Evolutionary conservation across 2,329 filamentous ascomycete genomes (phyloP).

Genomic region (Lojkania enalia): DNA sequence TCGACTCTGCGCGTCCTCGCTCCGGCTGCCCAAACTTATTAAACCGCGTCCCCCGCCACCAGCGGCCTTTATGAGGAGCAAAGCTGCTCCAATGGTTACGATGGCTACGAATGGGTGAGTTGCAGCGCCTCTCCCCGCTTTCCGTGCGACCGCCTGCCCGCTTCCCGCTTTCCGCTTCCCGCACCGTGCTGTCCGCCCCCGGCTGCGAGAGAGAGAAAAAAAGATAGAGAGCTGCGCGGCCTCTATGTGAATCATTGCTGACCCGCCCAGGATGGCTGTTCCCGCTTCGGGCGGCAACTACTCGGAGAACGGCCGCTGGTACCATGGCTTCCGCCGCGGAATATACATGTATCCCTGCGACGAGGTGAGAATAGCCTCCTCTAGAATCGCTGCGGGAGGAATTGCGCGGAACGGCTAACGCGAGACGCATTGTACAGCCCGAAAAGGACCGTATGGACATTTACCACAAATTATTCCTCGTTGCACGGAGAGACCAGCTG

Average conservation of each 20-base stretch:
- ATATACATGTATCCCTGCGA: slow-evolving; percentile 80
- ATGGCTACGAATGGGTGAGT: slow-evolving; percentile 50
- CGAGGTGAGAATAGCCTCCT: slow-evolving; percentile 53
- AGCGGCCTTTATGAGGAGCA: slow-evolving; percentile 26
- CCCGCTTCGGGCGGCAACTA: slow-evolving; percentile 52
- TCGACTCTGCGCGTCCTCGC: slow-evolving; percentile 8
- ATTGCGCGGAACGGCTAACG: slow-evolving; percentile 16
- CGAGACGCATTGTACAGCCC: slow-evolving; percentile 48
- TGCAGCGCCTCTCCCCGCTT: slow-evolving; percentile 35
- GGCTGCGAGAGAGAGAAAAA: slow-evolving; percentile 4
- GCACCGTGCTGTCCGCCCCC: slow-evolving; percentile 8
- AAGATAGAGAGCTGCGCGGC: no score
- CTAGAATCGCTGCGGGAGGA: not conserved
- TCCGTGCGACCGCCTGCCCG: slow-evolving; percentile 31
- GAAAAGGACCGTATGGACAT: slow-evolving; percentile 81
- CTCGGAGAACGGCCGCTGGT: slow-evolving; percentile 68
- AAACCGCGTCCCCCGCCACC: slow-evolving; percentile 21
- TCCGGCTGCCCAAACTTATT: slow-evolving; percentile 16
- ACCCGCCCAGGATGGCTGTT: slow-evolving; percentile 39
- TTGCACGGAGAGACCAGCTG: slow-evolving; percentile 60
- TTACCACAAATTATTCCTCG: slow-evolving; percentile 75
- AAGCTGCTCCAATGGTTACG: slow-evolving; percentile 46
- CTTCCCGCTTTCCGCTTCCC: slow-evolving; percentile 6
- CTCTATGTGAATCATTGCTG: no score
- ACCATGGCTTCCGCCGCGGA: slow-evolving; percentile 68